phyloP scores from a whole-genome alignment of 108 stramenopile genomes.

The Parietichytrium sp. region DNA sequence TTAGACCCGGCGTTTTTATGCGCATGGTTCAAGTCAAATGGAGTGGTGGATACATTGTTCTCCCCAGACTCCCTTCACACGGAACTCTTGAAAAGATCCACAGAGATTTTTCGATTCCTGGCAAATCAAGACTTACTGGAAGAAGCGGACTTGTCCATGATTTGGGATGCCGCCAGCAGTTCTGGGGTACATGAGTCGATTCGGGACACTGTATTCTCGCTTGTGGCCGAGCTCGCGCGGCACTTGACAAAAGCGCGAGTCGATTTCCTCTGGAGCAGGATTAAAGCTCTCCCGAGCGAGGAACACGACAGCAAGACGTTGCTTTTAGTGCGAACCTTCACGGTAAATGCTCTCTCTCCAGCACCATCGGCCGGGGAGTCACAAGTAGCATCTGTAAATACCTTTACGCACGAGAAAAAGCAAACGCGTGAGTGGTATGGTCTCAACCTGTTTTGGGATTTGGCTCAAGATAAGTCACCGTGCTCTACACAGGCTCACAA shows the following conservation, averaged over 20 bases:
- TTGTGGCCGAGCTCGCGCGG: conserved; percentile 5
- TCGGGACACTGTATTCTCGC: not conserved
- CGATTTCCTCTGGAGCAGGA: conserved; percentile 2
- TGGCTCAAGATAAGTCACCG: not conserved
- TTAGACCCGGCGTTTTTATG: not conserved
- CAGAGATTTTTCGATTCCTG: conserved; percentile 6
- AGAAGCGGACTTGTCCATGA: not conserved
- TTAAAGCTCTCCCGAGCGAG: not conserved
- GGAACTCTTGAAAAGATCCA: not conserved
- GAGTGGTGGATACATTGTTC: not conserved
- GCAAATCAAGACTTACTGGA: not conserved
- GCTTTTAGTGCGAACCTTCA: not conserved
- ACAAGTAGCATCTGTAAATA: not conserved
- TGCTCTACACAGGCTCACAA: not conserved
- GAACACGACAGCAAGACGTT: not conserved
- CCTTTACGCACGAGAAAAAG: not conserved
- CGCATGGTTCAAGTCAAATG: not conserved
- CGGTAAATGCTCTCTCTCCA: not conserved
- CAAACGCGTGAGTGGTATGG: conserved; percentile 32
- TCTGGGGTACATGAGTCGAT: not conserved
- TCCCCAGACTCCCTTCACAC: conserved; percentile 25
- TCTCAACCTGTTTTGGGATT: not conserved
- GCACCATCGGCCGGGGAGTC: no score
- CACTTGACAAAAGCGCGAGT: not conserved
- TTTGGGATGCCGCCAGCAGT: not conserved